These are phyloP conservation scores for Mycena filopes DNA, from an alignment of 768 basidiomycete genomes.

Conservation along the genomic window DNA sequence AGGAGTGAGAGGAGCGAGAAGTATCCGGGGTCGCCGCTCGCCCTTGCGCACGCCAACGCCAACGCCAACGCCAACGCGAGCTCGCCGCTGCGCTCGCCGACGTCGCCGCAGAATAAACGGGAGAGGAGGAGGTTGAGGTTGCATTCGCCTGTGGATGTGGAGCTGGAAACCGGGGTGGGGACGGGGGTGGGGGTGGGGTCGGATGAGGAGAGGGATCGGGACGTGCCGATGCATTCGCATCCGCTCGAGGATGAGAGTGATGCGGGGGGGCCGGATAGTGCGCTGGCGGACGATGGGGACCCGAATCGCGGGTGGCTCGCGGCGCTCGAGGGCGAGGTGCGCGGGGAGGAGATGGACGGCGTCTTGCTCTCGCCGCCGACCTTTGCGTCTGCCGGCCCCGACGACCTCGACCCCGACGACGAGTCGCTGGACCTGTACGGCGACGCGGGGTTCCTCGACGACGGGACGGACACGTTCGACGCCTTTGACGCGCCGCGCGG, in stretches of 20 bases:
- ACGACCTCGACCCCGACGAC: conserved; percentile 22
- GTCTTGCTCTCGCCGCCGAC: conserved; percentile 26
- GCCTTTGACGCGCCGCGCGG: not conserved
- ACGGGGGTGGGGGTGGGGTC: no score
- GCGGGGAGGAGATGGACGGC: conserved; percentile 32
- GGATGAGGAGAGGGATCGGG: not conserved
- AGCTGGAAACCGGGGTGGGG: no score
- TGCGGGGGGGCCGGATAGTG: conserved; percentile 21
- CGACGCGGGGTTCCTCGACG: conserved; percentile 6
- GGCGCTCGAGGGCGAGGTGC: conserved; percentile 33
- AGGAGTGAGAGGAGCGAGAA: not conserved
- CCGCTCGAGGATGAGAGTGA: conserved; percentile 31
- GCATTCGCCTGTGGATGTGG: conserved; percentile 21
- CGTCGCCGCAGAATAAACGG: conserved; percentile 23
- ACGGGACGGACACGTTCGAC: not conserved
- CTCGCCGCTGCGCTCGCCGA: conserved; percentile 1
- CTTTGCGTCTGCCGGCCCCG: conserved; percentile 26
- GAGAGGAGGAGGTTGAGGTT: conserved; percentile 23
- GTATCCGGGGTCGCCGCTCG: conserved; percentile 9
- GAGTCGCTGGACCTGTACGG: conserved; percentile 23
- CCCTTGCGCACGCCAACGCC: not conserved
- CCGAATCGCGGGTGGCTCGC: conserved; percentile 21
- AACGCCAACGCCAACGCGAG: not conserved
- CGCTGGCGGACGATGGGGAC: not conserved
- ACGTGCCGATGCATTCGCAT: conserved; percentile 31